A percentile compares a stretch with the other conserved stretches of the same genome.
Conservation (phyloP, 2,329 filamentous ascomycete species). For the Epichloe scottii region DNA sequence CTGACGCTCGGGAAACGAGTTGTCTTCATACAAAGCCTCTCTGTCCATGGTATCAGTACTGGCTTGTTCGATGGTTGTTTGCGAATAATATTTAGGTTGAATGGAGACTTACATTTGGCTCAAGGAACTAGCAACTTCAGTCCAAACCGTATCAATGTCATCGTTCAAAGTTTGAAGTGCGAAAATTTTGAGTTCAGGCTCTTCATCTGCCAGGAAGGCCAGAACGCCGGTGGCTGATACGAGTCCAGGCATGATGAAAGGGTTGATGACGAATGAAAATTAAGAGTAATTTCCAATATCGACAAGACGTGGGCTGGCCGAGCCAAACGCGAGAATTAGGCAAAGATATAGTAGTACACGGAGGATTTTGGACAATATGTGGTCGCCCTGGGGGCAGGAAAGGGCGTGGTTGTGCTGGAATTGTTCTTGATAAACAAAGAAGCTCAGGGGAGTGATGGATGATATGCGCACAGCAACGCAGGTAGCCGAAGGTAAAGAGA, state of each 20-base stretch:
- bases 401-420: background rate
- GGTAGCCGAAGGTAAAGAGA: background rate
- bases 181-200: conserved; percentile 87
- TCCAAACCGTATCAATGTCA: conserved; percentile 95
- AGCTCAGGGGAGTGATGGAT: background rate
- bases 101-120: conserved; percentile 64
- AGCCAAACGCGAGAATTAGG: background rate
- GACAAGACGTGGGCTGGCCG: background rate
- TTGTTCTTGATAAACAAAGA: background rate
- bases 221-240: conserved; percentile 90
- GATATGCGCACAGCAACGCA: background rate
- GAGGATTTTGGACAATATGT: background rate
- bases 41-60: conserved; percentile 32
- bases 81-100: background rate
- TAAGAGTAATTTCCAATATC: conserved; percentile 2
- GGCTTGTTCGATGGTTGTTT: background rate
- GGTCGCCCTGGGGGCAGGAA: background rate
- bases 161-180: conserved; percentile 91
- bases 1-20: conserved; percentile 83
- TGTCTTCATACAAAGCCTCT: conserved; percentile 95
- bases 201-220: conserved; percentile 89
- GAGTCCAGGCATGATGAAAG: conserved; percentile 67
- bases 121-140: conserved; percentile 84
- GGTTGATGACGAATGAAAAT: background rate
- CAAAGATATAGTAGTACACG: too few relatives aligned